Percentiles rank a stretch among this genome's conserved stretches.
phyloP scores from a whole-genome alignment of 2,329 filamentous ascomycete genomes.

The Fusarium albosuccineum region DNA sequence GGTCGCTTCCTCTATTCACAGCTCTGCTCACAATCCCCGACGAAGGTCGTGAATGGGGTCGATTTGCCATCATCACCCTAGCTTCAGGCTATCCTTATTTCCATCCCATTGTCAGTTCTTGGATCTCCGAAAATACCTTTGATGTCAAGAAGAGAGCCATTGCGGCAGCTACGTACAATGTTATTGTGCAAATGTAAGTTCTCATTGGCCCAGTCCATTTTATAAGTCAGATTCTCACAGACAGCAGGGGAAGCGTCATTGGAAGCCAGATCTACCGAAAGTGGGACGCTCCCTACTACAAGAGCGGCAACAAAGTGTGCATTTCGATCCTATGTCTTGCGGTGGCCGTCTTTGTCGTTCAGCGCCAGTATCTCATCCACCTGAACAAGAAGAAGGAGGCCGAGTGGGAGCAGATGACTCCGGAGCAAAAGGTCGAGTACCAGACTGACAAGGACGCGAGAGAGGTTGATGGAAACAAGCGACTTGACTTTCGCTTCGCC shows the following conservation, averaged over 20 bases:
- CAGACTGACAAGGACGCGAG: conserved; percentile 59
- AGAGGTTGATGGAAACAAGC: conserved; percentile 63
- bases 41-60: conserved; percentile 62
- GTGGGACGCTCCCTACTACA: conserved; percentile 68
- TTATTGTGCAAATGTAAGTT: conserved; percentile 59
- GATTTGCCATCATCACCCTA: conserved; percentile 65
- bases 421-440: conserved; percentile 60
- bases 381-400: conserved; percentile 64
- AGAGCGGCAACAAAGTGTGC: conserved; percentile 68
- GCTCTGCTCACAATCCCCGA: conserved; percentile 64
- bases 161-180: conserved; percentile 62
- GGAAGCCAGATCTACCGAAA: conserved; percentile 63
- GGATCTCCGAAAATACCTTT: conserved; percentile 64
- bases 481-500: conserved; percentile 65
- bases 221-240: background rate
- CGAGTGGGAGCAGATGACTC: conserved; percentile 60
- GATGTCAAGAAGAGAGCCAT: conserved; percentile 64
- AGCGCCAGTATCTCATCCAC: conserved; percentile 58
- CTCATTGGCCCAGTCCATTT: background rate
- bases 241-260: conserved; percentile 54
- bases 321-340: conserved; percentile 65
- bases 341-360: conserved; percentile 62
- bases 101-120: conserved; percentile 66
- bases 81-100: conserved; percentile 70
- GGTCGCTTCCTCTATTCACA: conserved; percentile 65